These are phyloP conservation scores for Suillus paluster DNA, from an alignment of 768 basidiomycete genomes.

Conservation along the genomic window DNA sequence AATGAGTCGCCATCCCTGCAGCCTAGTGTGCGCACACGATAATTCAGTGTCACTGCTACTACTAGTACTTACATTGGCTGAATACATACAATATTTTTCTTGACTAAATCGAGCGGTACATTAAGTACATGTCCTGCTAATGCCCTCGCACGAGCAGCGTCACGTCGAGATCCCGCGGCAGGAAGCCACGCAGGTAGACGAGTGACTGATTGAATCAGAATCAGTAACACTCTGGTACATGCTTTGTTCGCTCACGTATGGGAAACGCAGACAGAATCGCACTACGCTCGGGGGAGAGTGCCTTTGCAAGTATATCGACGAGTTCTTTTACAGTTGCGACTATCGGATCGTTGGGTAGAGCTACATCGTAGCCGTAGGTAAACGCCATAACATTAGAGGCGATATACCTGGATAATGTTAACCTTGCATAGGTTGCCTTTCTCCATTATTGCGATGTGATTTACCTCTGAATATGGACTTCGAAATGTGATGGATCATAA, in stretches of 20 bases:
- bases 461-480: constrained; percentile 27
- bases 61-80: no score
- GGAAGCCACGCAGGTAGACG: constrained; percentile 30
- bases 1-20: constrained; percentile 22
- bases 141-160: constrained; percentile 17
- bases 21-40: constrained; percentile 8
- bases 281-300: constrained; percentile 22
- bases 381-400: constrained; percentile 30
- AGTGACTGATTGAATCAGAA: constrained; percentile 18
- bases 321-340: constrained; percentile 21
- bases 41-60: not conserved
- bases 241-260: constrained; percentile 18
- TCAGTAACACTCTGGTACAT: not conserved
- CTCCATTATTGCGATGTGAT: not conserved
- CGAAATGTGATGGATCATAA: constrained; percentile 27
- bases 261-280: constrained; percentile 27
- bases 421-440: not conserved
- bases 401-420: constrained; percentile 23
- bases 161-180: constrained; percentile 22
- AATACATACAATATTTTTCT: constrained; percentile 26
- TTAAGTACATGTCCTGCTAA: constrained; percentile 26
- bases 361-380: constrained; percentile 29
- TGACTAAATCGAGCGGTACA: constrained; percentile 28
- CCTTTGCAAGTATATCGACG: constrained; percentile 23
- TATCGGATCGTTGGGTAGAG: constrained; percentile 24